Conservation (phyloP, 768 basidiomycete species). For the Leccinum aurantiacum region DNA sequence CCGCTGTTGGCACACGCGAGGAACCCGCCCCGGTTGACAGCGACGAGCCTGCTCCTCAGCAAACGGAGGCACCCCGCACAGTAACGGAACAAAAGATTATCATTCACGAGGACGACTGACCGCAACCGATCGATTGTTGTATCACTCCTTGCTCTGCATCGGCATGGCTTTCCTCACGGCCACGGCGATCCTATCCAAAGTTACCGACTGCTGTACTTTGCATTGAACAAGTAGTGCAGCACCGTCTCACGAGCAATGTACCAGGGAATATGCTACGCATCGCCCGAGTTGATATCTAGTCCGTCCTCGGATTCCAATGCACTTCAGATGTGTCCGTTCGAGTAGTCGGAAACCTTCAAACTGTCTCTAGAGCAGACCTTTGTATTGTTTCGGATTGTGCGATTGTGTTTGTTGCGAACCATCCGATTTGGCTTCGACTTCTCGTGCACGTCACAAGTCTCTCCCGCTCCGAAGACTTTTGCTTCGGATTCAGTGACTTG, state of each 20-base stretch:
- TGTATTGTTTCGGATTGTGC: too few species aligned
- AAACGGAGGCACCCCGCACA: constrained; percentile 19
- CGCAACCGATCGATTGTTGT: not conserved
- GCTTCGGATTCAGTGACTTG: too few species aligned
- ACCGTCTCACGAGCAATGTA: not conserved
- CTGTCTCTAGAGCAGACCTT: too few species aligned
- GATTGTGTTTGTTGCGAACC: too few species aligned
- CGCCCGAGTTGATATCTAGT: not conserved
- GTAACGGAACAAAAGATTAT: constrained; percentile 40
- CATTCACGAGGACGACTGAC: constrained; percentile 54
- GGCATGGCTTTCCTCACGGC: not conserved
- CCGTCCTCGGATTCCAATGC: not conserved
- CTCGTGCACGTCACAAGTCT: too few species aligned
- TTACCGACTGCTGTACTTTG: constrained; percentile 1
- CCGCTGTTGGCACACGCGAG: constrained; percentile 1
- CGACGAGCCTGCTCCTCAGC: constrained; percentile 5
- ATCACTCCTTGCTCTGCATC: not conserved
- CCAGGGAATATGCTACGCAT: not conserved
- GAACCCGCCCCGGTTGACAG: constrained; percentile 1
- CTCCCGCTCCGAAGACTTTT: too few species aligned
- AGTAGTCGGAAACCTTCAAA: too few species aligned
- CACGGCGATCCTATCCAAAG: not conserved
- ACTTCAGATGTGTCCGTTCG: too few species aligned
- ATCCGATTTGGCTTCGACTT: too few species aligned
- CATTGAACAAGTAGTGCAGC: constrained; percentile 7